Evolutionary conservation across 371 early-diverging fungal species (phyloP).

Genomic region (Mortierella sp.): DNA sequence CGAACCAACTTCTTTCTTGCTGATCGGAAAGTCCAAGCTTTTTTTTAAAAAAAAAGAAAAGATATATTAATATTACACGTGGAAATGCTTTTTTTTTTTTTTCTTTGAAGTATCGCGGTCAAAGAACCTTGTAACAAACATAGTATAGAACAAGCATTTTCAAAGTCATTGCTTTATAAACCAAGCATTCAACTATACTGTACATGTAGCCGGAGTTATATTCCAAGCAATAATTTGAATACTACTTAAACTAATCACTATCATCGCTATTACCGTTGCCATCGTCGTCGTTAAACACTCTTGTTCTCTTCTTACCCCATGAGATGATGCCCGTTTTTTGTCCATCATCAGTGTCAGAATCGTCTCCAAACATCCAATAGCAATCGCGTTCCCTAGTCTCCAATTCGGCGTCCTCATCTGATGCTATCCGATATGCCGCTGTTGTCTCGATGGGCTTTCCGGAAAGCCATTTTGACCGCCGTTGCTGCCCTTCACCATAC

Average conservation of each 20-base stretch:
- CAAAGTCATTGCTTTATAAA: no score
- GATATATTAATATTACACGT: no score
- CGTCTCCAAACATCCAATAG: neutral
- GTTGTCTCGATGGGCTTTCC: neutral
- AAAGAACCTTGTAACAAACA: no score
- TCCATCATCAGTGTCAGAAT: neutral
- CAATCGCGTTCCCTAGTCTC: neutral
- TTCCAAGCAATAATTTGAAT: no score
- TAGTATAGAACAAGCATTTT: no score
- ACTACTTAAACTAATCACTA: no score
- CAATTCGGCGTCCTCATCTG: neutral
- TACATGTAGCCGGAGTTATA: no score
- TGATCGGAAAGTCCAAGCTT: conserved; percentile 26
- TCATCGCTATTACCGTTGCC: no score
- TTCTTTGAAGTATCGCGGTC: no score
- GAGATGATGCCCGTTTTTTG: neutral
- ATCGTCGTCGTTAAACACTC: neutral
- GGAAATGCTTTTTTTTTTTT: no score
- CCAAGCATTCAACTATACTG: no score
- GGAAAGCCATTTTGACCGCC: neutral
- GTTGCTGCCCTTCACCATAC: neutral
- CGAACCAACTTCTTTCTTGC: conserved; percentile 36
- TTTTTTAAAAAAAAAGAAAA: no score
- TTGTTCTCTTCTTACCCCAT: neutral
- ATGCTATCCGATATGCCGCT: neutral